Base-by-base conservation (phyloP, 2,329 filamentous ascomycete genomes). In the Periconia sp. region DNA sequence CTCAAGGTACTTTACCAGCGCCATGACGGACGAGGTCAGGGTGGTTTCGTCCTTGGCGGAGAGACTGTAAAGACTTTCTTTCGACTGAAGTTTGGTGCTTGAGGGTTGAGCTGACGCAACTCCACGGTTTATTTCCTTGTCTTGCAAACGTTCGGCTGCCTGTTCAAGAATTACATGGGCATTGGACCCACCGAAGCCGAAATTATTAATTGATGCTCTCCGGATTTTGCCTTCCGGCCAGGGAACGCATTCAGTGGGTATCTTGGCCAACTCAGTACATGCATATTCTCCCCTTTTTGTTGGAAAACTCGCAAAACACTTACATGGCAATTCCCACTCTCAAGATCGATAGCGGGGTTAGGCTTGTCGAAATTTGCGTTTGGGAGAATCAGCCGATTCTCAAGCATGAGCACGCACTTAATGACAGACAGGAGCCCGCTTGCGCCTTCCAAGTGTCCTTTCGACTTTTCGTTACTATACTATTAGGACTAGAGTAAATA, bases 121-220 rank as follows among this genome's bases (percentile, higher is more conserved):
- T 62, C 56, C 18, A 64, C 53, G 18, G 63, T 61, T 46, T 63
- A 57, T 41, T 65, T 65, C 59, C 62, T 59, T 2, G 54, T 65
- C 41, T 60, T 62, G 13, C 55, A 57, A 30, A 64, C 57, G 11
- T 64, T 46, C 5, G 57, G 61, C 3, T 44, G 55, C 47, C 51
- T 62, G 17, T 52, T 60, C 45, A 69, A 59, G 23, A 13, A 71
- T 61, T 1, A 65, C 57, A 54, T 70, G 67, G 6, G 62, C 67
- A 41, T 68, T 77, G 1, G 76, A 72, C 5, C 76, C 77, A 5
- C 76, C 74, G 45, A 74, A 75, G 1, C 76, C 78, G 55, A 81
- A 82, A 14, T 75, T 74, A 51, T 79, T 81, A 0, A 82, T 70
- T 35, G 76, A 76, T 1, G 76, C 77, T 31, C 76, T 71, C 35